Base-by-base conservation (phyloP, 179 eudicot species). In the Actinidia arguta region DNA sequence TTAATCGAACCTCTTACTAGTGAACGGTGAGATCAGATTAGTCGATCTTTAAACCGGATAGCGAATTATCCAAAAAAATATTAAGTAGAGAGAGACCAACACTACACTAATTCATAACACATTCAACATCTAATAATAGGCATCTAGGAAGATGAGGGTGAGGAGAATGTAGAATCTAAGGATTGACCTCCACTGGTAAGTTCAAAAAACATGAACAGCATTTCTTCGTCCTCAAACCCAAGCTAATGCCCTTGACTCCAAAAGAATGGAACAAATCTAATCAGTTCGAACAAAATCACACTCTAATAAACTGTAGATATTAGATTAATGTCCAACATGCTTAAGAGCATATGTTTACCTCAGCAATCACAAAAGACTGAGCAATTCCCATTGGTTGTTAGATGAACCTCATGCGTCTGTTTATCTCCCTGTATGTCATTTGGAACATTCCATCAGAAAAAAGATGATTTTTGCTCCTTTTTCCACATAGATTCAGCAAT, bases 391-490 rank as follows among this genome's bases (percentile, higher is more conserved):
- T 70, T 80, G 76, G 82, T 70, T 47, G 24, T 24, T 13, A 13
- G 51, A 70, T 36, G 76, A 80, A 80, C 55, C 76, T 70, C 44
- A 39, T 39, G 44, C 39, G 51, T 66, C 50, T 47, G 59, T 77
- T 59, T 52, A 16, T 46, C 68, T 85, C 75, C 69, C 75, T 73
- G 48, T 73, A 82, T 39, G 42, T 85, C 83, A 75, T 80, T 85
- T 69, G 78, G 81, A 86, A 79, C 71, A 75, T 80, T 80, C 82
- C 82, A 50, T 80, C 81, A 59, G 51, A 17, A 74, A 75, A 52
- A 18, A 52, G 51, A 47, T 5, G 61, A 12, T 18, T 73, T 27
- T 79, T 22, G 3, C 59, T 63, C n/a, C 76, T 62, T 61, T 79
- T 7, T 31, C 36, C 27, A 47, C 52, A 46, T 39, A 39, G 42